These are phyloP conservation scores for Candida anutae DNA, from an alignment of 1,139 yeast genomes.

Conservation along the genomic window DNA sequence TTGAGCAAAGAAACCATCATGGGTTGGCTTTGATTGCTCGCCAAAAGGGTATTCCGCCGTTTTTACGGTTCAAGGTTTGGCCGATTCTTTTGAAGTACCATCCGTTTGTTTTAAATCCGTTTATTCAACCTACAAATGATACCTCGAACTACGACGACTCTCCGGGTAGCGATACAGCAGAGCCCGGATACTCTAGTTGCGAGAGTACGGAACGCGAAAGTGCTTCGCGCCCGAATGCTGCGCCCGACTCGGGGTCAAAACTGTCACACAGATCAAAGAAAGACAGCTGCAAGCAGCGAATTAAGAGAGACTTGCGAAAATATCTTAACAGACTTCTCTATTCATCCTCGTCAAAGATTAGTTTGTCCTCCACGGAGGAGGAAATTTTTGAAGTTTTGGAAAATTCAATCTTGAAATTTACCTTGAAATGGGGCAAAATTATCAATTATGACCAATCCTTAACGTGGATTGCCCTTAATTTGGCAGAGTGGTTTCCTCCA, in stretches of 20 bases:
- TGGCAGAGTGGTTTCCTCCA: conserved; percentile 89
- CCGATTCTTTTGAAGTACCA: conserved; percentile 74
- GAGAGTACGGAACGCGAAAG: too few relatives aligned
- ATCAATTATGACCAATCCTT: conserved; percentile 76
- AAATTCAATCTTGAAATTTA: conserved; percentile 54
- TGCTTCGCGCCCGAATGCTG: neutral
- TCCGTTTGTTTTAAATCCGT: conserved; percentile 77
- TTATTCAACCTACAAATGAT: conserved; percentile 47
- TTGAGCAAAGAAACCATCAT: conserved; percentile 47
- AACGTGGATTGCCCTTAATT: conserved; percentile 79
- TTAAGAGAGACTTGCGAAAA: conserved; percentile 45
- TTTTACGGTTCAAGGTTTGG: conserved; percentile 74
- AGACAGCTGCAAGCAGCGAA: conserved; percentile 23
- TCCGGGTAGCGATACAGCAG: neutral
- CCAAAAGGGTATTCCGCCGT: conserved; percentile 81
- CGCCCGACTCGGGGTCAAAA: neutral
- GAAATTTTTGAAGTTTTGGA: conserved; percentile 53
- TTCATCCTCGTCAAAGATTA: conserved; percentile 5
- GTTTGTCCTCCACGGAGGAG: conserved; percentile 34
- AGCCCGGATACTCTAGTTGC: neutral
- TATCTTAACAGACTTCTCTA: conserved; percentile 39
- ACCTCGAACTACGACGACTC: conserved; percentile 5
- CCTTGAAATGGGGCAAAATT: conserved; percentile 70
- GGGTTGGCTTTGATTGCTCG: conserved; percentile 76
- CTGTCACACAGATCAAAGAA: conserved; percentile 1